Conservation (phyloP, 2,329 filamentous ascomycete species). For the Trichophyton benhamiae region DNA sequence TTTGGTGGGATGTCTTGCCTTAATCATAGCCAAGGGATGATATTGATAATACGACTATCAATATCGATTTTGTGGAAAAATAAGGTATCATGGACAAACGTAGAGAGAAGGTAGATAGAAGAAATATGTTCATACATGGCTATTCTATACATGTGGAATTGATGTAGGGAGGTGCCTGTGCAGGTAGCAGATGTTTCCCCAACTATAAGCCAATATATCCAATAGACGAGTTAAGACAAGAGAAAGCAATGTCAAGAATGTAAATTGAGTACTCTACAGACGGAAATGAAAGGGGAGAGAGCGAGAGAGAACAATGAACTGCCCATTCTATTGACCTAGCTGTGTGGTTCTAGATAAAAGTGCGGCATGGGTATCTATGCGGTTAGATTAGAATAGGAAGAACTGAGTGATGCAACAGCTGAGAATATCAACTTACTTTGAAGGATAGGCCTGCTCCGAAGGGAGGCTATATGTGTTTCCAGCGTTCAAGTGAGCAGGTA, state of each 20-base stretch:
- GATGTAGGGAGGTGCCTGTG: neutral
- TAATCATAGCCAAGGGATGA: no score
- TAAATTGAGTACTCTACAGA: neutral
- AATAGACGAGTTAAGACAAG: neutral
- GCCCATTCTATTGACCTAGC: neutral
- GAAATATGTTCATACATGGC: neutral
- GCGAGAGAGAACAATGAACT: neutral
- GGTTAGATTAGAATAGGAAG: slow-evolving; percentile 8
- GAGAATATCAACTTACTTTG: slow-evolving; percentile 37
- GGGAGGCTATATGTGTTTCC: slow-evolving; percentile 53
- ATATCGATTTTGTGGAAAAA: no score
- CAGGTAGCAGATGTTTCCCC: neutral
- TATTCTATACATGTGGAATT: neutral
- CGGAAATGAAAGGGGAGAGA: neutral
- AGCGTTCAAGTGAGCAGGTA: slow-evolving; percentile 58
- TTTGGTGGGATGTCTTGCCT: no score
- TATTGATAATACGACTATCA: no score
- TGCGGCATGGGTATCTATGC: slow-evolving; percentile 35
- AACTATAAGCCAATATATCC: neutral
- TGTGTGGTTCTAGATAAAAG: slow-evolving; percentile 25
- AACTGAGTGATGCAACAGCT: slow-evolving; percentile 17
- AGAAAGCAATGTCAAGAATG: neutral
- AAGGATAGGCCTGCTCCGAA: slow-evolving; percentile 56
- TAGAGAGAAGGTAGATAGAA: neutral
- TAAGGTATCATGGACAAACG: neutral